Base-by-base conservation (phyloP, 352 stramenopile species). In the Pythium rishiriense region DNA sequence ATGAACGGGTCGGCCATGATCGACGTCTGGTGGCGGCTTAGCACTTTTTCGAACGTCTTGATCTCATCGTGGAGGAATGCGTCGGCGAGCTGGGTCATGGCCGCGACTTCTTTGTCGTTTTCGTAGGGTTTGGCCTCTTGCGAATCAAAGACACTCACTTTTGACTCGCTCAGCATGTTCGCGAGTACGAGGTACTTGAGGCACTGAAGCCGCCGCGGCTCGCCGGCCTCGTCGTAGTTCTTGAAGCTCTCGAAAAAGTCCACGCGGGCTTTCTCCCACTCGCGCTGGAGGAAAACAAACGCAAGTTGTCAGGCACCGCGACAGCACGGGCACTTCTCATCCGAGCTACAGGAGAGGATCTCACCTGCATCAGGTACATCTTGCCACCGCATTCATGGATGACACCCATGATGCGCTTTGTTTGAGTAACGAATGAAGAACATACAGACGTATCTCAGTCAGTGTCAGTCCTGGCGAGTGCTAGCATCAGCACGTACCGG, bases 181-280 rank as follows among this genome's bases (percentile, higher is more conserved):
- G 93, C 93, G 58, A 98, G 79, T 24, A 98, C 93, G 17, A 98
- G 69, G 65, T 98, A 98, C 73, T 98, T 98, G 37, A 98, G 75
- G 73, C 90, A 98, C 60, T 97, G 87, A 35, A 98, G 75, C 9
- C 95, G 77, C 48, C 83, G 81, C 22, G 83, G 78, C 75, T 98
- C 95, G 33, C 95, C 95, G n/a, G 95, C 95, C 73, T 98, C 95
- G 70, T 98, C 95, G 68, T 97, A 98, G 62, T 85, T 97, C 70
- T 98, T 98, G 73, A 98, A 98, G 11, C 91, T 93, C 53, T 97
- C 91, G 62, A 98, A 98, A 53, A 98, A 98, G 25, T 97, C 92
- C 52, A 93, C 96, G 0, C 84, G 87, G 0, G 93, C 95, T 45
- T 94, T 93, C 58, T 98, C 87, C 81, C 96, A 98, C 56, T 98